phyloP scores from a whole-genome alignment of 2,329 filamentous ascomycete genomes.

The Trichophyton rubrum region DNA sequence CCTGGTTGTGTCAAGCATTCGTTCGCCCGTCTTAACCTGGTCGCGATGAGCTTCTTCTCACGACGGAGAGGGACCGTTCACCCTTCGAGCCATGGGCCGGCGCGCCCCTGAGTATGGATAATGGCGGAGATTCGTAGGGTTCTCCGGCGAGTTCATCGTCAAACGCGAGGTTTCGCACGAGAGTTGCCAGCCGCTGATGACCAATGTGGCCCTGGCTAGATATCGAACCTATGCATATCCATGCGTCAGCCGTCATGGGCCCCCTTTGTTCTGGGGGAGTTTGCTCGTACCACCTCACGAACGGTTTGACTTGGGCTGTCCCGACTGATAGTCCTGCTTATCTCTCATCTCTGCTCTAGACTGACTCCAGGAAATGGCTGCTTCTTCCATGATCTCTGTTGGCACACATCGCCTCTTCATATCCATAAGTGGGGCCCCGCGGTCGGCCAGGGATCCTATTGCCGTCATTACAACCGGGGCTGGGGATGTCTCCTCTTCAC shows the following conservation, averaged over 20 bases:
- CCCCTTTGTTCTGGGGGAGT: neutral
- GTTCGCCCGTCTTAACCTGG: neutral
- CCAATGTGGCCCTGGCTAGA: neutral
- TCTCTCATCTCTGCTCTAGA: neutral
- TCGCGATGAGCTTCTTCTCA: neutral
- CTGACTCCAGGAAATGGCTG: neutral
- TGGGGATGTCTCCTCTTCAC: conserved; percentile 25
- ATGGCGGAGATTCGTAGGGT: neutral
- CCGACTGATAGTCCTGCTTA: neutral
- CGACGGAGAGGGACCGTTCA: neutral
- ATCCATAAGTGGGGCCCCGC: conserved; percentile 20
- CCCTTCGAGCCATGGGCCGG: neutral
- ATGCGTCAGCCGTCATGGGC: neutral
- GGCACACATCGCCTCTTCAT: conserved; percentile 24
- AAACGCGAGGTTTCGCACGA: neutral
- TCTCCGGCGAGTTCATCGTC: neutral
- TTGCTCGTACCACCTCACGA: neutral
- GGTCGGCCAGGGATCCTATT: conserved; percentile 18
- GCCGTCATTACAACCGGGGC: conserved; percentile 26
- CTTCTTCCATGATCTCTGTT: conserved; percentile 16
- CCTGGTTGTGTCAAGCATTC: neutral
- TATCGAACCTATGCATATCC: neutral
- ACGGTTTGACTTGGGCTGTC: neutral
- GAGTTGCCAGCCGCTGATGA: neutral
- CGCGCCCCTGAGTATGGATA: neutral